These are phyloP conservation scores for Solanum chacoense DNA, from an alignment of 305 asterid genomes.

Conservation along the genomic window DNA sequence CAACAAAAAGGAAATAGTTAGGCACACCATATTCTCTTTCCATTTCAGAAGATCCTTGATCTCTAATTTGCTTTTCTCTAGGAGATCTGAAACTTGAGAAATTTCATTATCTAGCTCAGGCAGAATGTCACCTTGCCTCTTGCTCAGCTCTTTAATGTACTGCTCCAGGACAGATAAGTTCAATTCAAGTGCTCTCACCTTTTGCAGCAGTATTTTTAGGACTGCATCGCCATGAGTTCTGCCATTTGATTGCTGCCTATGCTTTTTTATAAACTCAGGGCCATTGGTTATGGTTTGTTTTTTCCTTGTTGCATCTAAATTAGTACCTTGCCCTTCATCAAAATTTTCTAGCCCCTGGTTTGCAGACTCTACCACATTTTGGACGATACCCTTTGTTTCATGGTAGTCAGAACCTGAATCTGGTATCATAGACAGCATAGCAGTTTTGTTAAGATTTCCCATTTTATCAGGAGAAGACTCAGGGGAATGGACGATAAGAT, in stretches of 20 bases:
- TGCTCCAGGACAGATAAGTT: slow-evolving; percentile 80
- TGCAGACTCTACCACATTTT: slow-evolving; percentile 20
- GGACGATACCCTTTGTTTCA: slow-evolving; percentile 21
- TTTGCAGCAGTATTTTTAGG: slow-evolving; percentile 72
- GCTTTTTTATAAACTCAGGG: slow-evolving; percentile 37
- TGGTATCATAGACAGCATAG: slow-evolving; percentile 23
- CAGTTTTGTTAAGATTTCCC: slow-evolving; percentile 35
- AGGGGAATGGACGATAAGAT: slow-evolving; percentile 59
- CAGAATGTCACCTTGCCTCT: slow-evolving; percentile 55
- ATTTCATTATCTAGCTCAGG: slow-evolving; percentile 77
- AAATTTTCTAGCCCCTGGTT: slow-evolving; percentile 25
- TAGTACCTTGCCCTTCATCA: slow-evolving; percentile 32
- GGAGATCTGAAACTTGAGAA: slow-evolving; percentile 35
- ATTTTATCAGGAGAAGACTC: slow-evolving; percentile 30
- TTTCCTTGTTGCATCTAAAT: slow-evolving; percentile 30
- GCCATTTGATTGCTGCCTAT: slow-evolving; percentile 44
- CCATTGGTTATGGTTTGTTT: slow-evolving; percentile 12
- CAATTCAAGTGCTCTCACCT: slow-evolving; percentile 79
- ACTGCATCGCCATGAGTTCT: slow-evolving; percentile 87
- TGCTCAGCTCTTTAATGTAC: slow-evolving; percentile 70
- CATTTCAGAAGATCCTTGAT: slow-evolving; percentile 63
- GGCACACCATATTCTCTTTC: slow-evolving; percentile 58
- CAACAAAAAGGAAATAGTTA: background rate
- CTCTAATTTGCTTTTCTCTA: slow-evolving; percentile 68
- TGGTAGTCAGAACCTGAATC: slow-evolving; percentile 24